A percentile compares a stretch with the other conserved stretches of the same genome.
Evolutionary conservation across 441 rosid species (phyloP).

Genomic region (Erodium trifolium): DNA sequence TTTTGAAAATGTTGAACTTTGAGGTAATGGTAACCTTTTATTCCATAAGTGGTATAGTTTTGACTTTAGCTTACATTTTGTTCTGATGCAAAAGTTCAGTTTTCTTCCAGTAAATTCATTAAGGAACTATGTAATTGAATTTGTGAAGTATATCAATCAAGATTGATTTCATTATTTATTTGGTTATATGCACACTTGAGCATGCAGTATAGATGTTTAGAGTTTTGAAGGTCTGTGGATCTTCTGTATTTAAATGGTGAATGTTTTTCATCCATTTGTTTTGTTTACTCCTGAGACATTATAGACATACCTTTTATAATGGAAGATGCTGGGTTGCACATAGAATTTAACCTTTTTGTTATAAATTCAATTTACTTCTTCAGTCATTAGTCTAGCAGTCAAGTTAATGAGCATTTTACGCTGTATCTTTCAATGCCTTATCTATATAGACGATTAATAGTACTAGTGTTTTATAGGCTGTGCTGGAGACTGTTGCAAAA

Average conservation of each 20-base stretch:
- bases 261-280: no score
- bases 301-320: no score
- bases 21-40: background rate
- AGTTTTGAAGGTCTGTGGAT: background rate
- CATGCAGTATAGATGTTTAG: no score
- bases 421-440: conserved; percentile 10
- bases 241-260: no score
- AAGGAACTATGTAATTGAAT: background rate
- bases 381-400: background rate
- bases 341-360: background rate
- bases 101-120: background rate
- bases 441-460: conserved; percentile 15
- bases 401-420: background rate
- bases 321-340: background rate
- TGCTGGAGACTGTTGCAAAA: conserved; percentile 87
- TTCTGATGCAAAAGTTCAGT: background rate
- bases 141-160: background rate
- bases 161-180: no score
- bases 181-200: no score
- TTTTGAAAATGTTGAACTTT: background rate
- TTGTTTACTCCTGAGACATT: no score
- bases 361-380: background rate
- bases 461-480: conserved; percentile 54
- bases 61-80: background rate
- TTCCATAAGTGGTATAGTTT: no score